These are phyloP conservation scores for Scheffersomyces illinoinensis DNA, from an alignment of 1,139 yeast species.

Conservation along the genomic window DNA sequence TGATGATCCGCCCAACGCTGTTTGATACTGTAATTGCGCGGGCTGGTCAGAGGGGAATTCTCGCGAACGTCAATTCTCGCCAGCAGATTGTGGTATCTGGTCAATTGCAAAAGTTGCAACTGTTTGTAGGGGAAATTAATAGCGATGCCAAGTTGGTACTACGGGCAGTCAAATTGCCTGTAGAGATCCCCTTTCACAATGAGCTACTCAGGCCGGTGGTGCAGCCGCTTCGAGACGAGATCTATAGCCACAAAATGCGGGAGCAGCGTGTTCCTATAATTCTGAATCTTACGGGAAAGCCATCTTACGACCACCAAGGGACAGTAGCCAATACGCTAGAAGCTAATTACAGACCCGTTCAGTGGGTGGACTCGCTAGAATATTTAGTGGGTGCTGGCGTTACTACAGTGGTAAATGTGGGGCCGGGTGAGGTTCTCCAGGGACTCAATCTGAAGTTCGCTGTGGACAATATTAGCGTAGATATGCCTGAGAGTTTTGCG, in stretches of 20 bases:
- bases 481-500: neutral
- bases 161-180: conserved; percentile 39
- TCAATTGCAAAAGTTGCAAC: conserved; percentile 16
- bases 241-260: conserved; percentile 9
- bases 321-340: conserved; percentile 30
- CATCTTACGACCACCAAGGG: conserved; percentile 13
- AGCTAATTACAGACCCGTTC: conserved; percentile 45
- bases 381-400: conserved; percentile 17
- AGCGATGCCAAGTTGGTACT: conserved; percentile 17
- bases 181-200: conserved; percentile 57
- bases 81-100: conserved; percentile 51
- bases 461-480: neutral
- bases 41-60: conserved; percentile 21
- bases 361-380: conserved; percentile 39
- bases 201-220: conserved; percentile 39
- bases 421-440: conserved; percentile 33
- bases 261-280: conserved; percentile 15
- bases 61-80: conserved; percentile 47
- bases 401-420: conserved; percentile 29
- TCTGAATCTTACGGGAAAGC: conserved; percentile 32
- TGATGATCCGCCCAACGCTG: conserved; percentile 24
- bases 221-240: conserved; percentile 21
- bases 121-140: conserved; percentile 19
- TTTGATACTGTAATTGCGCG: conserved; percentile 19
- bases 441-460: conserved; percentile 8